phyloP scores from a whole-genome alignment of 2,329 filamentous ascomycete genomes.

The Phoma sp. region DNA sequence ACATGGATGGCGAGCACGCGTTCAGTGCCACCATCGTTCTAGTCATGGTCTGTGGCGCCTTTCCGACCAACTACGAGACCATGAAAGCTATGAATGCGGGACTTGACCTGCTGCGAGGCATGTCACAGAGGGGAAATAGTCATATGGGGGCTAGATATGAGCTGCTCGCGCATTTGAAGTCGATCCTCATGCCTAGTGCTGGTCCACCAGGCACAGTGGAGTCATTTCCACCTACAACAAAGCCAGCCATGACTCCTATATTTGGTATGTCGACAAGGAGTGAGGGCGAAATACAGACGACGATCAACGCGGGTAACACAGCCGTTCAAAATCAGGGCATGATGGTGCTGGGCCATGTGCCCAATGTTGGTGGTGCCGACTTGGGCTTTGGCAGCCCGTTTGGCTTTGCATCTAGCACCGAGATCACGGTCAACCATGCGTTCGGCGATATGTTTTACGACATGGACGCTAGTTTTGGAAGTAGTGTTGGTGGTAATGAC shows the following conservation, averaged over 20 bases:
- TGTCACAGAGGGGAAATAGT: constrained; percentile 4
- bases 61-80: not conserved
- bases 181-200: constrained; percentile 4
- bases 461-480: constrained; percentile 1
- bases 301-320: not conserved
- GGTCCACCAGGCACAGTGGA: not conserved
- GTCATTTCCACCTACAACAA: not conserved
- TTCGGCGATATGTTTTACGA: not conserved
- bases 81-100: constrained; percentile 9
- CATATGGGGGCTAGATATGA: constrained; percentile 9
- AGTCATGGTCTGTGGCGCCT: constrained; percentile 8
- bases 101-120: constrained; percentile 3
- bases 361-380: not conserved
- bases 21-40: constrained; percentile 1
- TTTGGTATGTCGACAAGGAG: not conserved
- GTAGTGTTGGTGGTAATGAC: not conserved
- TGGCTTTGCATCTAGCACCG: not conserved
- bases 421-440: not conserved
- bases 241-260: not conserved
- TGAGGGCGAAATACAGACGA: not conserved
- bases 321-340: not conserved
- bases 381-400: not conserved
- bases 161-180: constrained; percentile 9
- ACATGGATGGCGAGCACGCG: constrained; percentile 3
- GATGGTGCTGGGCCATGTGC: constrained; percentile 3